Evolutionary conservation across 306 rosid species (phyloP), one percentile per base, ranked within the genome.

Genomic region (Malus fusca): DNA sequence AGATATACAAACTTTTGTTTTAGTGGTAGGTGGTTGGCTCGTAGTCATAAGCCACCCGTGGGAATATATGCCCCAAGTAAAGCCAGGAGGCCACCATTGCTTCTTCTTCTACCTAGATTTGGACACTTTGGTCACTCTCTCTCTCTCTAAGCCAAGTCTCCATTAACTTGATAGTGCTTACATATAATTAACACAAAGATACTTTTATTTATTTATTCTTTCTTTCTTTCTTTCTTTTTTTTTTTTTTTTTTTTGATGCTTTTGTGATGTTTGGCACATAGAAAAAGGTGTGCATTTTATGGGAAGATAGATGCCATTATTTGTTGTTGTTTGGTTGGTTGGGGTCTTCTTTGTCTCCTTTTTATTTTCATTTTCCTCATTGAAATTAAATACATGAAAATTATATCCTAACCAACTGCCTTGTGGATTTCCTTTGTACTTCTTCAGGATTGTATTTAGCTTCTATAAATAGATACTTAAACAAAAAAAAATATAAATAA

Each of bases 31-130:
- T 48, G 55, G 8, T 15, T 28, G 37, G 9, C 48, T 52, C 22
- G 15, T 11, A 59, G 64, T 72, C 79, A 72, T 44, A 55, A 78
- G 73, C 8, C 15, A 21, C 63, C 82, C 77, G 82, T 82, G 85
- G 55, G 76, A 68, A 77, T 60, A 74, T 69, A 68, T 79, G 65
- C 70, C 67, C 55, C 61, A 3, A 12, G 17, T 28, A 53, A 72
- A 10, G n/a, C 10, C 23, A 25, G 59, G 31, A 4, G 8, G 55
- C 55, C 55, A 48, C 55, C 21, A 1, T 11, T 26, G 15, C 71
- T 68, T 63, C 44, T 42, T 62, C 18, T 46, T 46, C 52, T 12
- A 46, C 55, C 21, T 48, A 59, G 61, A 72, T 37, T 13, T 15
- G 75, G 28, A 66, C 48, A 4, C 17, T 33, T 66, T 35, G 48